Evolutionary conservation across 495 filamentous ascomycete species (phyloP).

Genomic region (Hypoxylon lienhwacheense): DNA sequence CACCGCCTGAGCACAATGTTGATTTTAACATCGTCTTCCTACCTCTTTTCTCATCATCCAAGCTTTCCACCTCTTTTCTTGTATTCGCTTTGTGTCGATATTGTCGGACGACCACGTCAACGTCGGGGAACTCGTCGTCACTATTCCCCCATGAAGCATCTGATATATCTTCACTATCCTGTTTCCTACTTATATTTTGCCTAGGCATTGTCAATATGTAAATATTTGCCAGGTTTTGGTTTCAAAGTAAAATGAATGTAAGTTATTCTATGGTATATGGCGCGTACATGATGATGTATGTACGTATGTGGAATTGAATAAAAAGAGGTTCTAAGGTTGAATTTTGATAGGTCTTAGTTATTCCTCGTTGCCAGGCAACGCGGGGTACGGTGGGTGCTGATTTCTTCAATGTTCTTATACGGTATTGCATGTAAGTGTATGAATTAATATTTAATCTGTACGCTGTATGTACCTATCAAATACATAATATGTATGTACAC

Average conservation of each 20-base stretch:
- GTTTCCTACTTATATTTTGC: background rate
- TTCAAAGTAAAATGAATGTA: no score
- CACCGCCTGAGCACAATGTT: background rate
- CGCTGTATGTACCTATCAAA: no score
- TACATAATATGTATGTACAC: no score
- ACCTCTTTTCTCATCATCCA: slow-evolving; percentile 4
- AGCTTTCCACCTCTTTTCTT: background rate
- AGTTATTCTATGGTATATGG: background rate
- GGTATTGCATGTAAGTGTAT: no score
- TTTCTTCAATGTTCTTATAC: background rate
- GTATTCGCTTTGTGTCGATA: slow-evolving; percentile 19
- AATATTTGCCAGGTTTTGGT: background rate
- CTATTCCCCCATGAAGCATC: slow-evolving; percentile 10
- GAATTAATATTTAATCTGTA: no score
- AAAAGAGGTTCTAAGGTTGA: slow-evolving; percentile 5
- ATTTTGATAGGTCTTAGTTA: slow-evolving; percentile 13
- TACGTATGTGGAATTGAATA: background rate
- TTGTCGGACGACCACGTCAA: slow-evolving; percentile 27
- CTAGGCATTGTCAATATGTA: background rate
- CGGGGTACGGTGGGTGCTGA: background rate
- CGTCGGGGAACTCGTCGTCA: slow-evolving; percentile 38
- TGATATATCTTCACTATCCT: slow-evolving; percentile 12
- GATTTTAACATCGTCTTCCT: background rate
- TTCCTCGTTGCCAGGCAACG: slow-evolving; percentile 38
- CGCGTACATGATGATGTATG: no score